Base-by-base conservation (phyloP, 2,329 filamentous ascomycete genomes). In the Colletotrichum tofieldiae region DNA sequence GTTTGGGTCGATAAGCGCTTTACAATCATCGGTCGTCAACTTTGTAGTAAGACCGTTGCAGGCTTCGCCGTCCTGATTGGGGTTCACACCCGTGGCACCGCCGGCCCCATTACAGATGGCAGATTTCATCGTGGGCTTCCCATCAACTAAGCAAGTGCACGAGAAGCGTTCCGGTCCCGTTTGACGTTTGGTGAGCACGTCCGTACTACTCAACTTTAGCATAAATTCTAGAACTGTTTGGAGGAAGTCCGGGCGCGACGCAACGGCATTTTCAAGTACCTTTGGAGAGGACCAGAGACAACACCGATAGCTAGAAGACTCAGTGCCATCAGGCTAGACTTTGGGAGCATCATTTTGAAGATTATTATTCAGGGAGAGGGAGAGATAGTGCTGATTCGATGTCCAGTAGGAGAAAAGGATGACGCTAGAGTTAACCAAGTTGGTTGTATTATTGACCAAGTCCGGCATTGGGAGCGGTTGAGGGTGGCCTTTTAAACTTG, bases 21-120 rank as follows among this genome's bases (percentile, higher is more conserved):
- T 43, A 23, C 54, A 54, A 20, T 60, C 60, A 26, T 35, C 32
- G 4, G 35, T 59, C 12, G 54, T 54, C 45, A 59, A 54, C 35
- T 65, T 69, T 9, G 52, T 59, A 18, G 18, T 18, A 23, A 69
- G 26, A 7, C 54, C 8, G 26, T 70, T 47, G 37, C 61, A 65
- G 3, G 8, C 4, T n/a, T 60, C n/a, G 2, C 54, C 62, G 32
- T 70, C 29, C 35, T 69, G 45, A 14, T 52, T 54, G 5, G 35
- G 14, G 32, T 69, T 12, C 1, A 18, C 20, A 2, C 52, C 59
- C 18, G 23, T 65, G n/a, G 47, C 37, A 12, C 39, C 29, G 6
- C 67, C 54, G 11, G 61, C 54, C n/a, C 52, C 61, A 29, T 66
- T 61, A 12, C 32, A 71, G 55, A 61, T 41, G 7, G 45, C 3